Evolutionary conservation across 768 basidiomycete species (phyloP).

Genomic region (Boletus patriciae): DNA sequence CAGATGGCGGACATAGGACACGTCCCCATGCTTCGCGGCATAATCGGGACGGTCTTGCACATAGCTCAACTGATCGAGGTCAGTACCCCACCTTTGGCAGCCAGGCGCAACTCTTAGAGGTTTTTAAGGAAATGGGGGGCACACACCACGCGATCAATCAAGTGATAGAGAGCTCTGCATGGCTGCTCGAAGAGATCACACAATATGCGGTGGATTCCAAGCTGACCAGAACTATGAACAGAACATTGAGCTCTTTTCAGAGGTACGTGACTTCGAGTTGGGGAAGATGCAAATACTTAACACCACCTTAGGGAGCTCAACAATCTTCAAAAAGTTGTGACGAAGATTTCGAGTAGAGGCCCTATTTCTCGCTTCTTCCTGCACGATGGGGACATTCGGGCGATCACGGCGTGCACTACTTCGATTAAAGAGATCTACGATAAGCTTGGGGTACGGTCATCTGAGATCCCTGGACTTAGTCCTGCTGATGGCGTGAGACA

Average conservation of each 20-base stretch:
- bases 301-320: conserved; percentile 6
- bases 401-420: conserved; percentile 6
- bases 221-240: conserved; percentile 4
- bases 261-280: neutral
- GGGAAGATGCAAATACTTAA: neutral
- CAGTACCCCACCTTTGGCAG: neutral
- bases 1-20: conserved; percentile 6
- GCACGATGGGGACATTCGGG: conserved; percentile 7
- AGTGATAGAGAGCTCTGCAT: conserved; percentile 15
- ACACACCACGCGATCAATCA: conserved; percentile 14
- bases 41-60: conserved; percentile 8
- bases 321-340: conserved; percentile 7
- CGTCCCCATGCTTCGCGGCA: conserved; percentile 5
- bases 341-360: conserved; percentile 3
- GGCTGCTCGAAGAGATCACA: conserved; percentile 13
- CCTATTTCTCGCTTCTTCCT: conserved; percentile 7
- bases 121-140: conserved; percentile 11
- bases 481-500: neutral
- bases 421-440: conserved; percentile 11
- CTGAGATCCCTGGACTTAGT: neutral
- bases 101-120: neutral
- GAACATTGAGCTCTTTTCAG: conserved; percentile 1
- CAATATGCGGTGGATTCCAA: neutral
- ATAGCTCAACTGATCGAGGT: conserved; percentile 13
- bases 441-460: conserved; percentile 5